A percentile compares a stretch with the other conserved stretches of the same genome.
Evolutionary conservation across 768 basidiomycete genomes (phyloP).

Genomic region (Hericium coralloides): DNA sequence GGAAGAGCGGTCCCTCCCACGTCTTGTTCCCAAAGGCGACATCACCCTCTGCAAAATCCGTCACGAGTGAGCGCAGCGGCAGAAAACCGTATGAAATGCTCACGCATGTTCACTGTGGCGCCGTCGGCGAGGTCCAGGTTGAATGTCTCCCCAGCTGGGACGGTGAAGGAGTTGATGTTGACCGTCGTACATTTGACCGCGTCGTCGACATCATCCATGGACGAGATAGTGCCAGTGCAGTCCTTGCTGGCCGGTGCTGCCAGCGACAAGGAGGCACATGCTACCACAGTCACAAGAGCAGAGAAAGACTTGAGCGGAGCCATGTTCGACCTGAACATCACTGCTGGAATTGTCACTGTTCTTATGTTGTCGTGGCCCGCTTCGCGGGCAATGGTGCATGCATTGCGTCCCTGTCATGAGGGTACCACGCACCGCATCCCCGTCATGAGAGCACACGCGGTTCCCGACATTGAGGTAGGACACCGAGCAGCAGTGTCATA

Average conservation of each 20-base stretch:
- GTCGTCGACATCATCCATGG: conserved; percentile 37
- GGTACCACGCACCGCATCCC: not conserved
- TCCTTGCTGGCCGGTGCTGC: conserved; percentile 24
- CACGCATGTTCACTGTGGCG: conserved; percentile 52
- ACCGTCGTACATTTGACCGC: conserved; percentile 52
- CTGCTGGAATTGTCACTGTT: not conserved
- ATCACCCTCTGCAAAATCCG: conserved; percentile 37
- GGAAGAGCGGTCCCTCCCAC: conserved; percentile 49
- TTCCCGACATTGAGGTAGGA: not conserved
- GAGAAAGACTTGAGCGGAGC: not conserved
- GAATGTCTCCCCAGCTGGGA: conserved; percentile 44
- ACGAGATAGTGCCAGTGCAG: conserved; percentile 48
- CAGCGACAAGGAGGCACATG: not conserved
- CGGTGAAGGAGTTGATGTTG: conserved; percentile 47
- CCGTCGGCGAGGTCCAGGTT: conserved; percentile 35
- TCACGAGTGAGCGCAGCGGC: not conserved
- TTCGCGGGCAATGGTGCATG: not conserved
- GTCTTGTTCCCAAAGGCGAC: conserved; percentile 42
- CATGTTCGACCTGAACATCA: not conserved
- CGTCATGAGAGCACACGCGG: not conserved
- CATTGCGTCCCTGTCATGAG: not conserved
- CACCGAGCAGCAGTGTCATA: not conserved
- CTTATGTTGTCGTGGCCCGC: not conserved
- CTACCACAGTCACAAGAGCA: not conserved
- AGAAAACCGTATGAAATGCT: conserved; percentile 14